Evolutionary conservation across 305 asterid species (phyloP), one percentile per base, ranked within the genome.

Genomic region (Fraxinus velutina): DNA sequence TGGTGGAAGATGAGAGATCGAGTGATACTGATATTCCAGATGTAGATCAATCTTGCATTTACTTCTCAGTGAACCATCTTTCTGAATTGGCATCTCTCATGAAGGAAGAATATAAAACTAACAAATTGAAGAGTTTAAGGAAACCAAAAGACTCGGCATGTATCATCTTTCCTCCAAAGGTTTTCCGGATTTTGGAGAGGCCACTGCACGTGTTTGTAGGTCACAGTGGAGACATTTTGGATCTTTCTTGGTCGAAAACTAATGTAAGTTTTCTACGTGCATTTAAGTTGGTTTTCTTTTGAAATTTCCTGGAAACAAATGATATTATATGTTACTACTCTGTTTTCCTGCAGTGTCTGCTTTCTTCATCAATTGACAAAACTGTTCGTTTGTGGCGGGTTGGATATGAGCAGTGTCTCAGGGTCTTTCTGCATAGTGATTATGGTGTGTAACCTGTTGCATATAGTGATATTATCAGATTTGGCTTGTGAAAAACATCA

Each of bases 351-450:
- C 92, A 96, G 99, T 87, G 83, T 89, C 81, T 96, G 90, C 92
- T 96, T 77, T 94, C 99, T 5, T 92, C 97, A 13, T 96, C 99
- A 6, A 90, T 88, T 78, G 99, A 96, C 90, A 92, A 91, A 88
- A 94, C 97, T 36, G 99, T 93, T 84, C 97, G 99, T 81, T 84
- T 96, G 89, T 96, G 99, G 99, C 89, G 78, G 77, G 93, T 96
- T 74, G 99, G 98, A 72, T 84, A 83, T 68, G 93, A 96, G 83
- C 90, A 84, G 68, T 93, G 98, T 90, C 92, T 93, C 81, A 90
- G 84, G 90, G 91, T 92, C 85, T 94, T 96, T 87, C 57, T 88
- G 29, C 99, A 96, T 66, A 92, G 92, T 55, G 93, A 96, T 88
- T 96, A 92, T 81, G 99, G 99, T 95, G 86, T 27, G 84, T 33